Evolutionary conservation across 352 stramenopile genomes (phyloP).

Genomic region (Chloridella minuta): DNA sequence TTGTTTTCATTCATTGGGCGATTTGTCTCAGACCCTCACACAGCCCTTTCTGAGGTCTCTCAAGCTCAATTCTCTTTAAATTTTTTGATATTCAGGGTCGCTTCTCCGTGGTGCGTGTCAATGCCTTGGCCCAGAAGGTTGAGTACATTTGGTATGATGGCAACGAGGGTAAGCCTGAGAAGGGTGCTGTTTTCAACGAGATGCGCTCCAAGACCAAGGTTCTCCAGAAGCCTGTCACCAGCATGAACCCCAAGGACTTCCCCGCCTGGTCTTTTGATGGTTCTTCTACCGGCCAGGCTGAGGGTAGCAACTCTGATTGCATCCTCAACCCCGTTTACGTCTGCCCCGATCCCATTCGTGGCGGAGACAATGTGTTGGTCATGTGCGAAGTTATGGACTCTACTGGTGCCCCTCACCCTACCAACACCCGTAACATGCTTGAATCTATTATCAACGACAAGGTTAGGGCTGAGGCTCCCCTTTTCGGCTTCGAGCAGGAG

Average conservation of each 20-base stretch:
- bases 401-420: too few relatives aligned
- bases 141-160: background rate
- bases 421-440: too few relatives aligned
- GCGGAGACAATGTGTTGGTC: conserved; percentile 66
- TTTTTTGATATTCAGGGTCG: too few relatives aligned
- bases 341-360: conserved; percentile 76
- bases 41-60: too few relatives aligned
- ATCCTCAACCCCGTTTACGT: conserved; percentile 34
- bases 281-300: conserved; percentile 69
- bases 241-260: conserved; percentile 26
- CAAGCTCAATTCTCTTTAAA: too few relatives aligned
- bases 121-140: background rate
- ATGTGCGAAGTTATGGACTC: conserved; percentile 90
- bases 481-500: conserved; percentile 73
- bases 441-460: too few relatives aligned
- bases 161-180: background rate
- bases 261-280: conserved; percentile 91
- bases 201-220: background rate
- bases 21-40: too few relatives aligned
- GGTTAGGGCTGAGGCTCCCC: background rate
- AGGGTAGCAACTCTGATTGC: conserved; percentile 31
- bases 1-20: too few relatives aligned
- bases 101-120: background rate
- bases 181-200: background rate
- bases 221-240: background rate